These are phyloP conservation scores for Pleurotus pulmonarius DNA, from an alignment of 768 basidiomycete genomes.

Conservation along the genomic window DNA sequence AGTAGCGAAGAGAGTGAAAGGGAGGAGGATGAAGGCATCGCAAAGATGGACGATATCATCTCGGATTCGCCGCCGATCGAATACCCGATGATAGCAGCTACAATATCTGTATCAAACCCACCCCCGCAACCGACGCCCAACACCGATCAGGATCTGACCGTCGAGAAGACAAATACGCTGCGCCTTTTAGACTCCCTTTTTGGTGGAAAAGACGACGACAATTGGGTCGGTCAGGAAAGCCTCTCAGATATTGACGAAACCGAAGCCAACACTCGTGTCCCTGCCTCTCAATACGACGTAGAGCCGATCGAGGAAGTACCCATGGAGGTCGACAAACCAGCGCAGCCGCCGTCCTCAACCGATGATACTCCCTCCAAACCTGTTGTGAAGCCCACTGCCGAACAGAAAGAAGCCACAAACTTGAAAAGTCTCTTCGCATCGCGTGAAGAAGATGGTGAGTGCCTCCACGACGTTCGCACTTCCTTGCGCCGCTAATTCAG, in stretches of 20 bases:
- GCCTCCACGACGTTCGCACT: not conserved
- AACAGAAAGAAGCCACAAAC: conserved; percentile 20
- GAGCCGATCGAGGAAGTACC: conserved; percentile 32
- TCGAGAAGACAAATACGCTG: conserved; percentile 45
- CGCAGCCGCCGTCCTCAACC: not conserved
- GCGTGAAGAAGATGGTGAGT: conserved; percentile 59
- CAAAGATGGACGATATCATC: not conserved
- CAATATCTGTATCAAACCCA: too few species aligned
- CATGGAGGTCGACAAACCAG: conserved; percentile 13
- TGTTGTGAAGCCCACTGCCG: conserved; percentile 5
- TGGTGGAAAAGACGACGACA: conserved; percentile 36
- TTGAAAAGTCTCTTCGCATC: conserved; percentile 78
- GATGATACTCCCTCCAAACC: conserved; percentile 5
- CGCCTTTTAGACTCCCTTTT: conserved; percentile 52
- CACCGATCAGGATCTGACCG: conserved; percentile 24
- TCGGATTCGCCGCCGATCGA: conserved; percentile 2
- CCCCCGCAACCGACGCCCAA: too few species aligned
- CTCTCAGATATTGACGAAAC: conserved; percentile 53
- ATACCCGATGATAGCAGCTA: not conserved
- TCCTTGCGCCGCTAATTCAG: not conserved
- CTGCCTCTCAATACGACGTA: conserved; percentile 1
- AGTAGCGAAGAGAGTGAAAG: conserved; percentile 13
- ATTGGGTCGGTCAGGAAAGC: conserved; percentile 62
- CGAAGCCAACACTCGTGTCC: conserved; percentile 11
- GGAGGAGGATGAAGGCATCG: conserved; percentile 5